A percentile compares a stretch with the other conserved stretches of the same genome.
Evolutionary conservation across 306 rosid genomes (phyloP).

Genomic region (Quercus variabilis): DNA sequence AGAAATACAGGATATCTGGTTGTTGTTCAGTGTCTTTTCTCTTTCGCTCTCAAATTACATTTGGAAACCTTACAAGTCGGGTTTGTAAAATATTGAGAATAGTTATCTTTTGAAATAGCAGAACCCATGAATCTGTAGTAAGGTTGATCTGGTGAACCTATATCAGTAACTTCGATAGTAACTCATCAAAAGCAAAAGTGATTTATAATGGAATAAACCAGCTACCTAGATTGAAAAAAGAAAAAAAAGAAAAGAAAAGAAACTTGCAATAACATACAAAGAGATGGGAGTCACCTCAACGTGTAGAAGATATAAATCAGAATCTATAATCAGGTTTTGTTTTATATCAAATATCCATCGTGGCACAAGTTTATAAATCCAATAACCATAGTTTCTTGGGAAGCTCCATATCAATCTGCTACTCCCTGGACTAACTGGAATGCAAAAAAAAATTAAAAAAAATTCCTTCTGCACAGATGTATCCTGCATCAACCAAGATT

Average conservation of each 20-base stretch:
- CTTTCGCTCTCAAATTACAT: neutral
- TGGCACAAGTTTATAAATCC: conserved; percentile 76
- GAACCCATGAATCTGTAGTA: no score
- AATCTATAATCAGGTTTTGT: conserved; percentile 79
- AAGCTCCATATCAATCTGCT: conserved; percentile 91
- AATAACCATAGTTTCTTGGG: conserved; percentile 73
- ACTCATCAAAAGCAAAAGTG: no score
- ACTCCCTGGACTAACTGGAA: conserved; percentile 90
- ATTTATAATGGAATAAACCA: no score
- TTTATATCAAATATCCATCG: conserved; percentile 83
- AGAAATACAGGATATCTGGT: neutral
- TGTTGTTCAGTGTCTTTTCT: neutral
- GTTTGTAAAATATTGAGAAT: neutral
- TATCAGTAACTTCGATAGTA: no score
- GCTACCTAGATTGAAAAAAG: neutral
- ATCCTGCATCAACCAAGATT: conserved; percentile 42
- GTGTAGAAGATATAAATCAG: conserved; percentile 89
- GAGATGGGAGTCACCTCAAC: conserved; percentile 60
- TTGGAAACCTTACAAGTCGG: neutral
- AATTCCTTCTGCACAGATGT: conserved; percentile 31
- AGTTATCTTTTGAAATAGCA: neutral
- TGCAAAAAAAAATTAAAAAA: conserved; percentile 57
- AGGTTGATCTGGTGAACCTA: no score
- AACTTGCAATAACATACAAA: neutral
- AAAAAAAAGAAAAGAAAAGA: neutral